Evolutionary conservation across 2,329 filamentous ascomycete species (phyloP).

Genomic region (Stagonosporopsis cucurbitacearum): DNA sequence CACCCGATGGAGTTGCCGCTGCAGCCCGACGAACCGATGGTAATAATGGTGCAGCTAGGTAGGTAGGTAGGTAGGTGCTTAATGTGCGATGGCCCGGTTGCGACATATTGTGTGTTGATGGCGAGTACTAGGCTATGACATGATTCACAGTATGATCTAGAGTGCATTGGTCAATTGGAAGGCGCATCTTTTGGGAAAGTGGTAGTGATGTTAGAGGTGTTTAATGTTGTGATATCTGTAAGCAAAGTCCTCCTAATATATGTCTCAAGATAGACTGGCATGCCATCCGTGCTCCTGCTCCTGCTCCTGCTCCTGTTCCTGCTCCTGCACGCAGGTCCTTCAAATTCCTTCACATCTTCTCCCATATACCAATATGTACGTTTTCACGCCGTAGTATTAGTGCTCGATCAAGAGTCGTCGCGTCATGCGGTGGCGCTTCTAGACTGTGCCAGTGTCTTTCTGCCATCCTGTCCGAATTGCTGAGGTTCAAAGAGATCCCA

Average conservation of each 20-base stretch:
- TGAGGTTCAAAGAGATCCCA: neutral
- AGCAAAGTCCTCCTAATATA: neutral
- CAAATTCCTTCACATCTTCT: neutral
- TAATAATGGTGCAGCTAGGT: neutral
- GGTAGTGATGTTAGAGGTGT: neutral
- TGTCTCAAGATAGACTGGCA: neutral
- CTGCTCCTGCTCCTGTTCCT: too few relatives aligned
- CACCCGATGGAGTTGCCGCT: neutral
- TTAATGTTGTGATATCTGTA: neutral
- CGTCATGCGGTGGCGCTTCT: neutral
- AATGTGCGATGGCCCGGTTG: neutral
- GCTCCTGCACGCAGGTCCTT: neutral
- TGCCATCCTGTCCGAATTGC: neutral
- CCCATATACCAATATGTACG: neutral
- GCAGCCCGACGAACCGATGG: slow-evolving; percentile 1
- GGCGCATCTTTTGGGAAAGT: neutral
- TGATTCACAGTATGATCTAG: neutral
- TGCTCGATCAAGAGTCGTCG: neutral
- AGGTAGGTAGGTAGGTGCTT: neutral
- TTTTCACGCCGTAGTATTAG: neutral
- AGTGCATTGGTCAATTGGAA: neutral
- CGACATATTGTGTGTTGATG: neutral
- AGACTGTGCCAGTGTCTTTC: neutral
- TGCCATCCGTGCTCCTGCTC: neutral
- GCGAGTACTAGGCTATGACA: neutral